A percentile compares a stretch with the other conserved stretches of the same genome.
phyloP scores from a whole-genome alignment of 345 rosid species.

The Corymbia maculata region DNA sequence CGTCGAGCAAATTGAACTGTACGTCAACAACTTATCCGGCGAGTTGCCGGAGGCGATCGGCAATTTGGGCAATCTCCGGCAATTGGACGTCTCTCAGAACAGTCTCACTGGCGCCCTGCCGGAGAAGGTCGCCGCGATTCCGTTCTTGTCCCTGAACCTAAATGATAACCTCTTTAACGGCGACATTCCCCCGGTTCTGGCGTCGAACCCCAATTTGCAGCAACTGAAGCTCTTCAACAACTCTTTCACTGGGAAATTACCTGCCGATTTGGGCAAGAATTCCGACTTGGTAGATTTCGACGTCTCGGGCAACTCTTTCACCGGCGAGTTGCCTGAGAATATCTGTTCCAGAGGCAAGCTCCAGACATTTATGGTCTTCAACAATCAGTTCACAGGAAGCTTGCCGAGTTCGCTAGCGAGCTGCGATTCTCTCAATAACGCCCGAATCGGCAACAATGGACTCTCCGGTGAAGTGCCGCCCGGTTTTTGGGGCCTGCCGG shows the following conservation, averaged over 20 bases:
- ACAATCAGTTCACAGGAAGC: constrained; percentile 40
- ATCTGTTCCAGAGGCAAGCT: constrained; percentile 43
- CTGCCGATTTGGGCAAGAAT: constrained; percentile 38
- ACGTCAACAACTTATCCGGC: constrained; percentile 24
- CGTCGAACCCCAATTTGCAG: constrained; percentile 33
- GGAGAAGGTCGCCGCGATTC: constrained; percentile 31
- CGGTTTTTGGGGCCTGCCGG: constrained; percentile 44
- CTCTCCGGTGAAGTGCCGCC: constrained; percentile 38
- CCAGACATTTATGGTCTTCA: constrained; percentile 22
- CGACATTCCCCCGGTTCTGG: constrained; percentile 34
- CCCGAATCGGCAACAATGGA: constrained; percentile 37
- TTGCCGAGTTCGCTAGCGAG: constrained; percentile 42
- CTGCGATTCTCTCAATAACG: constrained; percentile 34
- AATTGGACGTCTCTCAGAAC: constrained; percentile 58
- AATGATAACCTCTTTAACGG: constrained; percentile 56
- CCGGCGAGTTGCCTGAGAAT: constrained; percentile 46
- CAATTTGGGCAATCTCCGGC: constrained; percentile 24
- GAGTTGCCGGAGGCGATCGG: constrained; percentile 45
- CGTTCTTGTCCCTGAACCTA: constrained; percentile 30
- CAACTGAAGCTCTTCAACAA: constrained; percentile 62
- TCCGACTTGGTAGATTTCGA: constrained; percentile 44
- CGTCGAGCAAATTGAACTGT: constrained; percentile 38
- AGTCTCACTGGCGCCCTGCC: constrained; percentile 43
- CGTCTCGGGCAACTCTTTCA: constrained; percentile 45
- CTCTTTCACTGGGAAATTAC: constrained; percentile 56